Percentiles rank a stretch among this genome's conserved stretches.
These are phyloP conservation scores for Acephala macrosclerotiorum DNA, from an alignment of 2,329 filamentous ascomycete genomes.

Conservation along the genomic window DNA sequence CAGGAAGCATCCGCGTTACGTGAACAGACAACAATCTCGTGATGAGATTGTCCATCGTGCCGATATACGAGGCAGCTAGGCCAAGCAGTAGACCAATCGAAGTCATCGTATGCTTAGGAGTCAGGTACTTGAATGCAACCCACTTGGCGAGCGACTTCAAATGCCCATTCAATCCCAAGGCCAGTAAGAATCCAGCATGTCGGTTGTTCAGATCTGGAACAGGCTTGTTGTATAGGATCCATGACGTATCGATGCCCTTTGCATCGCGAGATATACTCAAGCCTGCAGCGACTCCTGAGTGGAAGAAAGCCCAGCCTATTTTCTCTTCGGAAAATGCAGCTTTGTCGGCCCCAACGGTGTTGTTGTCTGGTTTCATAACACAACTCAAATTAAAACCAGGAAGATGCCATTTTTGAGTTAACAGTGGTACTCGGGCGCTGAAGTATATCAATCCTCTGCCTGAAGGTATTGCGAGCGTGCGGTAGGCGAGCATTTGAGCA, in stretches of 20 bases:
- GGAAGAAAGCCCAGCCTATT: constrained; percentile 98
- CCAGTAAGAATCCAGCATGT: constrained; percentile 93
- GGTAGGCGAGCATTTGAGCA: constrained; percentile 83
- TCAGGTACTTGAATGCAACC: constrained; percentile 99
- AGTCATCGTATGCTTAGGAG: constrained; percentile 98
- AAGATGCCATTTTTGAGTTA: constrained; percentile 92
- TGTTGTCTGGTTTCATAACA: constrained; percentile 89
- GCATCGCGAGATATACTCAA: constrained; percentile 89
- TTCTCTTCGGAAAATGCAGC: constrained; percentile 91
- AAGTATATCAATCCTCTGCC: constrained; percentile 90
- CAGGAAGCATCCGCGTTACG: constrained; percentile 91
- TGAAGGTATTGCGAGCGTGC: constrained; percentile 87
- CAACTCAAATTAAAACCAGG: constrained; percentile 92
- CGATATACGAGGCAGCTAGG: constrained; percentile 90
- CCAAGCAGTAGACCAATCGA: constrained; percentile 95
- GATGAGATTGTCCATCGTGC: constrained; percentile 96
- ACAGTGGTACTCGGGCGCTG: constrained; percentile 82
- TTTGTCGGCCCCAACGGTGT: constrained; percentile 92
- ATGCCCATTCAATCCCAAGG: constrained; percentile 91
- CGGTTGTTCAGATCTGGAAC: constrained; percentile 85
- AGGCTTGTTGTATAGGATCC: constrained; percentile 98
- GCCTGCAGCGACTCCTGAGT: constrained; percentile 92
- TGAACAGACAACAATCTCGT: constrained; percentile 94
- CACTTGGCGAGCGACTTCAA: constrained; percentile 95
- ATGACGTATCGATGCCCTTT: constrained; percentile 95